Evolutionary conservation across 2,329 filamentous ascomycete genomes (phyloP).

Genomic region (Dactylellina parvicollis): DNA sequence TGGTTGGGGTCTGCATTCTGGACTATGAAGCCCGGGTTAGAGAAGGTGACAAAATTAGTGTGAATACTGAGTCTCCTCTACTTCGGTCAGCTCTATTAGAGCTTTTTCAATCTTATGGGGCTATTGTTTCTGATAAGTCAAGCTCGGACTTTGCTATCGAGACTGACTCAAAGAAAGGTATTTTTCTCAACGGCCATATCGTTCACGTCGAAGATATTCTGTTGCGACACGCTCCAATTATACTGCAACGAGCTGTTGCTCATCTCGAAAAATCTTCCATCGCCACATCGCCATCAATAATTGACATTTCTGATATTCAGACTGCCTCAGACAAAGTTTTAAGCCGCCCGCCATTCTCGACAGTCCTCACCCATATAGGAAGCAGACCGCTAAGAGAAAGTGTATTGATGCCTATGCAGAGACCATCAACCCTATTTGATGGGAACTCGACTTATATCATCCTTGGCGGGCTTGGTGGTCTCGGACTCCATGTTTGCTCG

Average conservation of each 20-base stretch:
- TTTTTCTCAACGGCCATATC: conserved; percentile 6
- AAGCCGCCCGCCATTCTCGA: not conserved
- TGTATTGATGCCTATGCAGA: not conserved
- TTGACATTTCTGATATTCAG: conserved; percentile 21
- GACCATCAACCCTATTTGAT: conserved; percentile 4
- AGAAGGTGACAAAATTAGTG: conserved; percentile 4
- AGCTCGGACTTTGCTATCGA: conserved; percentile 12
- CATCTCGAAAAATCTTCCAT: conserved; percentile 5
- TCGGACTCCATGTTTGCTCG: conserved; percentile 22
- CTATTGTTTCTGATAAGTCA: not conserved
- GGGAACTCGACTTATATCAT: conserved; percentile 15
- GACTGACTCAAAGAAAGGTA: conserved; percentile 2
- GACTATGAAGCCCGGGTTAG: conserved; percentile 5
- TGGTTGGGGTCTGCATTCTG: conserved; percentile 14
- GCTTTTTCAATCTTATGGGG: not conserved
- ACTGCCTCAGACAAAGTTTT: not conserved
- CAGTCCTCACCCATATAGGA: conserved; percentile 1
- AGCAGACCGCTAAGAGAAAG: not conserved
- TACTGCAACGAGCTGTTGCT: conserved; percentile 5
- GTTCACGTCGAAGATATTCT: conserved; percentile 12
- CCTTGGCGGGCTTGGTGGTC: conserved; percentile 22
- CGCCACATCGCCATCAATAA: not conserved
- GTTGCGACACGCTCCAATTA: not conserved
- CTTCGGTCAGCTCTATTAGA: not conserved
- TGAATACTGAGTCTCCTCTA: conserved; percentile 1